phyloP scores from a whole-genome alignment of 2,329 filamentous ascomycete genomes.

The Nothopassalora personata region DNA sequence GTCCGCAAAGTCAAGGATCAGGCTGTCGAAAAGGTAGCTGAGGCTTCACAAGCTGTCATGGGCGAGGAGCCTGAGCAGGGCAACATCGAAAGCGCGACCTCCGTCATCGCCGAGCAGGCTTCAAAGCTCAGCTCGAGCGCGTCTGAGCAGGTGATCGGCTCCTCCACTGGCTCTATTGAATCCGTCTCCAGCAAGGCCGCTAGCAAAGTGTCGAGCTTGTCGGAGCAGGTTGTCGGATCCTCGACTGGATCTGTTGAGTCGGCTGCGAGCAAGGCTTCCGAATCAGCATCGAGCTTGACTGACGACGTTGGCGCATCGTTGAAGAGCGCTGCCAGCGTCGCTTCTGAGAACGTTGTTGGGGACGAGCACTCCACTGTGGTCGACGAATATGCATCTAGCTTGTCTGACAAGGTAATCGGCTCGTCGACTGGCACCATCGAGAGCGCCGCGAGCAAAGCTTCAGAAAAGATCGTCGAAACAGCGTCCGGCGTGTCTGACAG shows the following conservation, averaged over 20 bases:
- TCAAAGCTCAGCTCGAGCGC: slow-evolving; percentile 28
- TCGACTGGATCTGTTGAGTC: slow-evolving; percentile 47
- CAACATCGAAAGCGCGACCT: slow-evolving; percentile 34
- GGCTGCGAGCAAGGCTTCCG: slow-evolving; percentile 47
- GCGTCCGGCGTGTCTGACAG: slow-evolving; percentile 25
- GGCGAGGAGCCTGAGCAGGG: slow-evolving; percentile 29
- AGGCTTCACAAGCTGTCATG: slow-evolving; percentile 33
- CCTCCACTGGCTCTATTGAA: slow-evolving; percentile 43
- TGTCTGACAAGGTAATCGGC: slow-evolving; percentile 24
- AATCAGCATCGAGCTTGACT: neutral
- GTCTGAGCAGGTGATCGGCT: slow-evolving; percentile 24
- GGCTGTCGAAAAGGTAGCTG: slow-evolving; percentile 28
- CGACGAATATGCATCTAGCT: slow-evolving; percentile 21
- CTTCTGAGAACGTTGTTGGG: slow-evolving; percentile 12
- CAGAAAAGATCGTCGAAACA: slow-evolving; percentile 23
- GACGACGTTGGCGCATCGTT: slow-evolving; percentile 5
- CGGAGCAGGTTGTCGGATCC: slow-evolving; percentile 17
- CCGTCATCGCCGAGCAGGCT: slow-evolving; percentile 25
- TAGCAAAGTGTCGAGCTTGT: slow-evolving; percentile 25
- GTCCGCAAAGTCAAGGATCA: slow-evolving; percentile 44
- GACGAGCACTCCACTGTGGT: slow-evolving; percentile 8
- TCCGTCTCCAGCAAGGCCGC: slow-evolving; percentile 48
- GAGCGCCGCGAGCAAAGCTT: slow-evolving; percentile 23
- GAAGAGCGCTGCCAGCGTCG: slow-evolving; percentile 13
- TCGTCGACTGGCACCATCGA: slow-evolving; percentile 38